phyloP scores from a whole-genome alignment of 2,329 filamentous ascomycete species.

The Cladosporium velox region DNA sequence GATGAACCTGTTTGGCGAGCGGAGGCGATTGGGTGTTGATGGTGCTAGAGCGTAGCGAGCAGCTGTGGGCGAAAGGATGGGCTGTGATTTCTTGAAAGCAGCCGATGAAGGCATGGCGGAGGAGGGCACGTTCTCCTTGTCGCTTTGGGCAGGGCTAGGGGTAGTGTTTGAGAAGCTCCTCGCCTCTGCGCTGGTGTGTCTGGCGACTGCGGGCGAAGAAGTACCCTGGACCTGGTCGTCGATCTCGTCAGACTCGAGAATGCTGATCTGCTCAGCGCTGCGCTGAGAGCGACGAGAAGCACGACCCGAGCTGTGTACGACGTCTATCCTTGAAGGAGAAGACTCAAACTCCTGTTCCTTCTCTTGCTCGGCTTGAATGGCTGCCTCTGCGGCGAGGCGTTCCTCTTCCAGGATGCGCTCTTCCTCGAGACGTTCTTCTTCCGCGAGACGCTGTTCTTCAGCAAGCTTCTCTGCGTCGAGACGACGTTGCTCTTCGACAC shows the following conservation, averaged over 20 bases:
- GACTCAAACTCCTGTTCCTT: conserved; percentile 40
- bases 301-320: conserved; percentile 5
- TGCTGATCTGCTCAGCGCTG: conserved; percentile 21
- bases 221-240: background rate
- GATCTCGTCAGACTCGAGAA: conserved; percentile 16
- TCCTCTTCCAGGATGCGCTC: conserved; percentile 4
- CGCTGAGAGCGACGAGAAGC: conserved; percentile 27
- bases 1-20: conserved; percentile 28
- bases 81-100: conserved; percentile 35
- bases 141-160: conserved; percentile 37
- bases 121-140: conserved; percentile 42
- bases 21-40: conserved; percentile 39
- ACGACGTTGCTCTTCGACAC: conserved; percentile 8
- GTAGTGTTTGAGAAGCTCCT: conserved; percentile 47
- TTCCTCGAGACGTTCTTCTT: conserved; percentile 6
- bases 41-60: conserved; percentile 46
- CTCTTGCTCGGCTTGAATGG: conserved; percentile 33
- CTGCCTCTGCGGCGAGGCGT: conserved; percentile 16
- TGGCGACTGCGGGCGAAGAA: conserved; percentile 10
- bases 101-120: conserved; percentile 33
- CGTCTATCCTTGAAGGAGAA: conserved; percentile 33
- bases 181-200: conserved; percentile 2
- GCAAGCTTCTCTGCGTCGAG: conserved; percentile 5
- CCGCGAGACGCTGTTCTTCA: conserved; percentile 8
- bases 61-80: conserved; percentile 33